Base-by-base conservation (phyloP, 108 stramenopile genomes). In the Fragilaria crotonensis region DNA sequence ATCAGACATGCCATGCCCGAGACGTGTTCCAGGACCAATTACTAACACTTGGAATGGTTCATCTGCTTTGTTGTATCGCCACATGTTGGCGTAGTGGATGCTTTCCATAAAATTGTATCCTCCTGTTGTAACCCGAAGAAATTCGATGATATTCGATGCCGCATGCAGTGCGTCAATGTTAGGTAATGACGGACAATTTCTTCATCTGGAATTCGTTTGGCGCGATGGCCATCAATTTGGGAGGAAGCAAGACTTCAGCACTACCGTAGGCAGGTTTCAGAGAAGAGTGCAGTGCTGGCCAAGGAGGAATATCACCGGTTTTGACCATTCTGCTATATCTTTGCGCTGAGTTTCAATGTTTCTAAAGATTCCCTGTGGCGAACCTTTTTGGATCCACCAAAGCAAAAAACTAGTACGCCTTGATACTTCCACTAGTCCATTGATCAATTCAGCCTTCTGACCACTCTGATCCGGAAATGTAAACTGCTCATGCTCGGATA, bases 371-470 rank as follows among this genome's bases (percentile, higher is more conserved):
- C 82, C 25, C 64, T 97, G n/a, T 95, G 90, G 86, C 67, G 95
- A 18, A 74, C 69, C 62, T 95, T 94, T n/a, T n/a, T 66, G 90
- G 90, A 59, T 62, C 62, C 26, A 73, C 73, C 51, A 62, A 71
- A 27, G 68, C 69, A 44, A 85, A 77, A 53, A 80, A 87, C 55
- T 87, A 85, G 21, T 81, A 86, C n/a, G 48, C 85, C 91, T 27
- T 72, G 96, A 44, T 97, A 94, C 74, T 97, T 94, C 73, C 88
- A 89, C 14, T 97, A 93, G 70, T 86, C 86, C 2, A 90, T 95
- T 52, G 85, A 88, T 66, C 83, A 90, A 63, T 95, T 95, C 63
- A 79, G 93, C 54, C 73, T 81, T 47, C 67, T 94, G 32, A 75
- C 84, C 20, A 96, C 95, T 78, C 94, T 92, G 2, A n/a, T n/a